Conservation (phyloP, 1,284 basidiomycete species). For the Ceratobasidium sp. region DNA sequence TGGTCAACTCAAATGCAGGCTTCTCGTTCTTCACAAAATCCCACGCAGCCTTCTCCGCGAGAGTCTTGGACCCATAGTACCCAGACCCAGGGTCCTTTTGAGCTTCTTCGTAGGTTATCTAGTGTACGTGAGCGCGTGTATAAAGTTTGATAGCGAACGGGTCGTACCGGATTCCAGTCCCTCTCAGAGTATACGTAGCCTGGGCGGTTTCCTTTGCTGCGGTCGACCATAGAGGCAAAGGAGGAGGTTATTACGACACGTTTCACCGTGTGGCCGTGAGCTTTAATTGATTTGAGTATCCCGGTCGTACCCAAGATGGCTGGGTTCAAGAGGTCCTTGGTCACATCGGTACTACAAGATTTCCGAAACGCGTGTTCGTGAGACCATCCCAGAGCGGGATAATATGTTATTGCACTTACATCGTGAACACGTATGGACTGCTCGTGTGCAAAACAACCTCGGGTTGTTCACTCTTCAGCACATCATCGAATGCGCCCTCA, state of each 20-base stretch:
- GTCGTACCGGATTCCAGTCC: constrained; percentile 54
- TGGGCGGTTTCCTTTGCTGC: constrained; percentile 46
- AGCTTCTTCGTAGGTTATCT: constrained; percentile 44
- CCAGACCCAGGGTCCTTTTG: constrained; percentile 45
- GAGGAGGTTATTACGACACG: constrained; percentile 59
- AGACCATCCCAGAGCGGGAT: no score
- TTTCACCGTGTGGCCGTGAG: constrained; percentile 53
- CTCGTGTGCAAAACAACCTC: constrained; percentile 47
- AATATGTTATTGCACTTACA: no score
- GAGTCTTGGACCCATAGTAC: constrained; percentile 52
- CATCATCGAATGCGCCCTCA: constrained; percentile 48
- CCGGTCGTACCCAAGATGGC: constrained; percentile 60
- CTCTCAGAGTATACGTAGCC: constrained; percentile 51
- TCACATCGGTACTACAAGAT: constrained; percentile 42
- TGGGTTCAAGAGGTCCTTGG: constrained; percentile 56
- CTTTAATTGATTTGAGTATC: constrained; percentile 55
- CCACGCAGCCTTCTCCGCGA: constrained; percentile 51
- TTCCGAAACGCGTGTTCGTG: no score
- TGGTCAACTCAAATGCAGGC: constrained; percentile 47
- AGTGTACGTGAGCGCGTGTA: background rate
- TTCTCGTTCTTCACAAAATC: constrained; percentile 47
- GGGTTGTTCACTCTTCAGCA: constrained; percentile 42
- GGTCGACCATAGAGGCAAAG: constrained; percentile 54
- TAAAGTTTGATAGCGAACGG: constrained; percentile 9
- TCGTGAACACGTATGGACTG: constrained; percentile 42